Conservation (phyloP, 1,284 basidiomycete species). For the Leccinum fallax region DNA sequence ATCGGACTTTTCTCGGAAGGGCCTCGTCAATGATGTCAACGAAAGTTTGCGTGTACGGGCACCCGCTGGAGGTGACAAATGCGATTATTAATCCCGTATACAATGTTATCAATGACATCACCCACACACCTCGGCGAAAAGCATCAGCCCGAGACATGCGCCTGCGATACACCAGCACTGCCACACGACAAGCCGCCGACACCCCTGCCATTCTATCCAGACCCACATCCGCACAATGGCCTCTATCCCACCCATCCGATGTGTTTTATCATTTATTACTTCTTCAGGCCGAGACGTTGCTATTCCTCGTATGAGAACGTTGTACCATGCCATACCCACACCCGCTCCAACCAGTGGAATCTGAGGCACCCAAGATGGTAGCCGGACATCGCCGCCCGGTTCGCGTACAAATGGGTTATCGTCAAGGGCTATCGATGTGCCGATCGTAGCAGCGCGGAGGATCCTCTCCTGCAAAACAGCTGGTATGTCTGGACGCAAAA, state of each 20-base stretch:
- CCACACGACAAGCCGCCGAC: conserved; percentile 5
- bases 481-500: conserved; percentile 68
- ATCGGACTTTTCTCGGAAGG: conserved; percentile 11
- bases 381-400: conserved; percentile 37
- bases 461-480: conserved; percentile 34
- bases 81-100: neutral
- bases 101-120: neutral
- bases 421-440: conserved; percentile 18
- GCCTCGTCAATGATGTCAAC: neutral
- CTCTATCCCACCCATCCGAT: conserved; percentile 37
- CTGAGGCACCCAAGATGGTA: conserved; percentile 39
- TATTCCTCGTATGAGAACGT: conserved; percentile 51
- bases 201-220: conserved; percentile 35
- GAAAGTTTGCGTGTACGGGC: neutral
- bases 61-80: neutral
- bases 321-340: conserved; percentile 59
- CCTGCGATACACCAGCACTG: conserved; percentile 2
- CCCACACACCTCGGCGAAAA: neutral
- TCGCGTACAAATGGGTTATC: conserved; percentile 41
- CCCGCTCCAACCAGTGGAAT: conserved; percentile 61
- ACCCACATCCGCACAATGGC: conserved; percentile 48
- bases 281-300: conserved; percentile 36
- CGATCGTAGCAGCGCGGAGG: conserved; percentile 8
- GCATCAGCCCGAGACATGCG: neutral
- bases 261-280: neutral